A percentile compares a stretch with the other conserved stretches of the same genome.
These are phyloP conservation scores for Auriscalpium microsporum DNA, from an alignment of 768 basidiomycete species.

Conservation along the genomic window DNA sequence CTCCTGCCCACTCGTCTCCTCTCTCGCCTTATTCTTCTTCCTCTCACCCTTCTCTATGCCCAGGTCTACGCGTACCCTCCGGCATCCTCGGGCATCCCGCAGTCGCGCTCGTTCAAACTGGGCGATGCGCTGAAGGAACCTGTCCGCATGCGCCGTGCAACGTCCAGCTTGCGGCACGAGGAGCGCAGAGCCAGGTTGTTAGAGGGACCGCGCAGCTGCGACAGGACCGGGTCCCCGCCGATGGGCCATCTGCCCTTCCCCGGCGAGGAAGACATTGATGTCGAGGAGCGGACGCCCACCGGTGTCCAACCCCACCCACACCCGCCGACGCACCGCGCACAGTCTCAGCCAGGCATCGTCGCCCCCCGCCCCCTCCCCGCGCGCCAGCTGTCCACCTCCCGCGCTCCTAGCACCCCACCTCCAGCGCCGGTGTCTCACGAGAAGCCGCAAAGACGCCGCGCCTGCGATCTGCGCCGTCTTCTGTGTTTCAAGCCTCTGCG, in stretches of 20 bases:
- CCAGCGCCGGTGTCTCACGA: no score
- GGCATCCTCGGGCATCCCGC: not conserved
- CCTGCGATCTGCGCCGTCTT: no score
- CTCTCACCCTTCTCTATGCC: no score
- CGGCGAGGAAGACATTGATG: constrained; percentile 5
- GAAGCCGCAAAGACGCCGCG: no score
- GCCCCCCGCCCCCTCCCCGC: not conserved
- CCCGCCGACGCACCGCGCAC: not conserved
- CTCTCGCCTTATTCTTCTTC: no score
- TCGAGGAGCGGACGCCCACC: not conserved
- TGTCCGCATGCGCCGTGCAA: not conserved
- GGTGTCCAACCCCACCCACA: not conserved
- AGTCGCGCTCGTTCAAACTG: constrained; percentile 9
- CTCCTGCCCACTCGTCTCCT: no score
- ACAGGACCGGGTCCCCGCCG: not conserved
- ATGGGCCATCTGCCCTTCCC: not conserved
- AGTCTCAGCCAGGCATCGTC: not conserved
- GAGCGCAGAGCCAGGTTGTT: not conserved
- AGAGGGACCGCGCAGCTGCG: not conserved
- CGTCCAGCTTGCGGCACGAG: not conserved
- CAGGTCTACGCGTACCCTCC: no score
- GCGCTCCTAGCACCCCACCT: no score
- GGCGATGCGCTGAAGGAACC: constrained; percentile 9
- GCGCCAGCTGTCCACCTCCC: no score
- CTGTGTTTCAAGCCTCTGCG: no score